Evolutionary conservation across 805 yeast genomes (phyloP).

Genomic region (Candida orba): DNA sequence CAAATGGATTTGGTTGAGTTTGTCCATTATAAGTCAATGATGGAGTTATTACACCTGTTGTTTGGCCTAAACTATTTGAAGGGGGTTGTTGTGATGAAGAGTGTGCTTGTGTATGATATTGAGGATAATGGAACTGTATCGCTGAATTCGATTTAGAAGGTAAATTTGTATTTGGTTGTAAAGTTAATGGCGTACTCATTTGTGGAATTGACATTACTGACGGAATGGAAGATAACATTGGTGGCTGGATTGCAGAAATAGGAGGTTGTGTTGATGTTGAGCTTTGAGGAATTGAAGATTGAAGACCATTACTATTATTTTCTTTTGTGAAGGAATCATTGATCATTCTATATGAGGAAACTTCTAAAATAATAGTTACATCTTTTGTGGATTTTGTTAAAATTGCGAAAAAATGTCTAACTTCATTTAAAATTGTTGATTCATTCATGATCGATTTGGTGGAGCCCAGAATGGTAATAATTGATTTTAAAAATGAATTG

Average conservation of each 20-base stretch:
- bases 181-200: slow-evolving; percentile 20
- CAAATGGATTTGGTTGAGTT: slow-evolving; percentile 19
- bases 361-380: slow-evolving; percentile 77
- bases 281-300: slow-evolving; percentile 14
- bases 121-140: not conserved
- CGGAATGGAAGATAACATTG: slow-evolving; percentile 22
- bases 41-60: not conserved
- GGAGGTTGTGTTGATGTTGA: slow-evolving; percentile 9
- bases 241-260: slow-evolving; percentile 9
- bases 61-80: not conserved
- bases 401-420: slow-evolving; percentile 70
- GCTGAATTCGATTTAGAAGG: not conserved
- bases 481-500: slow-evolving; percentile 72
- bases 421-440: slow-evolving; percentile 71
- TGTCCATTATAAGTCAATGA: slow-evolving; percentile 2
- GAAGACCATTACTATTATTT: not conserved
- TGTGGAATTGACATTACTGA: slow-evolving; percentile 26
- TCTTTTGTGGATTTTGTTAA: slow-evolving; percentile 88
- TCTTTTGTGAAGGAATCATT: slow-evolving; percentile 16
- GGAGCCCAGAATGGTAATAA: slow-evolving; percentile 74
- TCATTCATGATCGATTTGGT: slow-evolving; percentile 80
- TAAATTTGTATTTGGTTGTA: slow-evolving; percentile 2
- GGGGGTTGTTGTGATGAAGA: not conserved
- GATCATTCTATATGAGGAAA: slow-evolving; percentile 40
- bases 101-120: not conserved